Evolutionary conservation across 805 yeast genomes (phyloP).

Genomic region (Maudiozyma bulderi): DNA sequence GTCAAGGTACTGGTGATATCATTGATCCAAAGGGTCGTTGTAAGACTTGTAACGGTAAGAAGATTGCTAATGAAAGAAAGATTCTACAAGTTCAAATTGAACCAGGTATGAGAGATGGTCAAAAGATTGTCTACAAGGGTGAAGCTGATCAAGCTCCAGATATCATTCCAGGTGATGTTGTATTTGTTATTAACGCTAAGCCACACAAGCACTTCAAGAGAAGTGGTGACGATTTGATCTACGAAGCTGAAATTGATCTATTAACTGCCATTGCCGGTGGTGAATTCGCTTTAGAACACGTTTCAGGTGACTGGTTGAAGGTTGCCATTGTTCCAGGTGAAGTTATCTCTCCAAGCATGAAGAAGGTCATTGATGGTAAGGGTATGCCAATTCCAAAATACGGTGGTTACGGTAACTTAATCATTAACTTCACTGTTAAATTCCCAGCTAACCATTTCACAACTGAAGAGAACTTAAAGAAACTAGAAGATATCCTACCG

Average conservation of each 20-base stretch:
- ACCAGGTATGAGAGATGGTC: constrained; percentile 95
- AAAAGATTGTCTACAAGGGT: constrained; percentile 80
- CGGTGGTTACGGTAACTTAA: constrained; percentile 82
- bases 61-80: constrained; percentile 79
- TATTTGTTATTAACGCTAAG: constrained; percentile 84
- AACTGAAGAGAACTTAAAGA: constrained; percentile 60
- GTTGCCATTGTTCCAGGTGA: constrained; percentile 82
- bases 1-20: constrained; percentile 88
- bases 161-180: constrained; percentile 91
- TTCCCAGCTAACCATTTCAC: constrained; percentile 78
- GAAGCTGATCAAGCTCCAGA: constrained; percentile 98
- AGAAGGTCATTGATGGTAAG: constrained; percentile 78
- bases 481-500: constrained; percentile 71
- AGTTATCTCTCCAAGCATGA: constrained; percentile 73
- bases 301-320: constrained; percentile 86
- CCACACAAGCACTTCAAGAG: constrained; percentile 77
- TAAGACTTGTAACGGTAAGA: constrained; percentile 79
- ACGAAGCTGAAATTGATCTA: constrained; percentile 81
- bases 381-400: constrained; percentile 96
- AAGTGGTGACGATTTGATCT: constrained; percentile 78
- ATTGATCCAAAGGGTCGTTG: constrained; percentile 83
- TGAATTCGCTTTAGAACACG: constrained; percentile 74
- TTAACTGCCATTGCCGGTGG: constrained; percentile 97
- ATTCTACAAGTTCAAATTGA: constrained; percentile 88
- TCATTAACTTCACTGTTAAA: constrained; percentile 74